Evolutionary conservation across 331 rosid genomes (phyloP).

Genomic region (Stylosanthes scabra): DNA sequence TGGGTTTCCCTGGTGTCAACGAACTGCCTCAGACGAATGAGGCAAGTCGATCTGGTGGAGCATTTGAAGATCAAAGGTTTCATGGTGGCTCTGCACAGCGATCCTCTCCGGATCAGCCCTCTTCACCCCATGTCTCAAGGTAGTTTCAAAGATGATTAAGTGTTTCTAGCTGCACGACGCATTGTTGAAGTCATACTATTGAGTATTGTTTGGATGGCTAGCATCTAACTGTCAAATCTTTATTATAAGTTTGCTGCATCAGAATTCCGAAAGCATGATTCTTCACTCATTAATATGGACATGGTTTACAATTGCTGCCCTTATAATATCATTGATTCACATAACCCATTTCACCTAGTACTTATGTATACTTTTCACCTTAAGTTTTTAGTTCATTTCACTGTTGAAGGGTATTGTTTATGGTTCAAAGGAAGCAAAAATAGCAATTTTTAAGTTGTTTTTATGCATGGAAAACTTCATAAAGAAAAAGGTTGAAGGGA

Average conservation of each 20-base stretch:
- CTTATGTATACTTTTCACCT: conserved; percentile 3
- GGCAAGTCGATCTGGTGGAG: conserved; percentile 60
- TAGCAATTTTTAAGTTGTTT: neutral
- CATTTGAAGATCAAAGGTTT: conserved; percentile 78
- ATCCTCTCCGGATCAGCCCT: conserved; percentile 89
- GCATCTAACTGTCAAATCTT: neutral
- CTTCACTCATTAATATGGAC: neutral
- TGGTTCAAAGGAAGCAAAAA: too few relatives aligned
- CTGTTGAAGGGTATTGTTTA: neutral
- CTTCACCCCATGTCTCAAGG: conserved; percentile 87
- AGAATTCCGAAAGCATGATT: neutral
- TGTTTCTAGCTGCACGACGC: neutral
- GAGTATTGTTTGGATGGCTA: neutral
- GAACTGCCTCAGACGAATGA: conserved; percentile 73
- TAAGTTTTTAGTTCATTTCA: conserved; percentile 2
- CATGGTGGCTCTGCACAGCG: conserved; percentile 66
- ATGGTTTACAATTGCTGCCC: neutral
- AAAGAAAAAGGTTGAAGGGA: too few relatives aligned
- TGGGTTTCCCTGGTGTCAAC: conserved; percentile 65
- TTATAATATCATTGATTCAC: neutral
- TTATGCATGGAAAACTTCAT: neutral
- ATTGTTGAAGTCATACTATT: neutral
- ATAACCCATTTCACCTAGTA: neutral
- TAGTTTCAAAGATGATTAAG: conserved; percentile 24
- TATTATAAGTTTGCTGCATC: neutral